Conservation (phyloP, 352 stramenopile species). For the Phytophthora palmivora region DNA sequence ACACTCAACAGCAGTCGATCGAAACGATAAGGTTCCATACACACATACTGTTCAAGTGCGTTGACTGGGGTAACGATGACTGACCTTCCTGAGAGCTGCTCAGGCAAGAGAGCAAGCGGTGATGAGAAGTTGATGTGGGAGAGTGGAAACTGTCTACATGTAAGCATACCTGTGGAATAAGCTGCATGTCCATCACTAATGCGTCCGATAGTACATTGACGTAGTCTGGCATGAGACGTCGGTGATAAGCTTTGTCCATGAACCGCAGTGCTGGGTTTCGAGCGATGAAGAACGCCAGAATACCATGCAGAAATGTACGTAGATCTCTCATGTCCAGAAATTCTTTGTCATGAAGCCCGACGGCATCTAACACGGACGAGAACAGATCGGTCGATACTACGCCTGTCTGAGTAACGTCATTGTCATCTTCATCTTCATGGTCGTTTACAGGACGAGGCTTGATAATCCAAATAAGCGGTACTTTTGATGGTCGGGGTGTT, state of each 20-base stretch:
- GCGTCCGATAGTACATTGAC: conserved; percentile 50
- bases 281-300: conserved; percentile 64
- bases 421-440: conserved; percentile 11
- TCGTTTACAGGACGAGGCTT: conserved; percentile 14
- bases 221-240: conserved; percentile 57
- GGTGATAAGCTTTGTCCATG: conserved; percentile 70
- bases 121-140: conserved; percentile 9
- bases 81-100: conserved; percentile 30
- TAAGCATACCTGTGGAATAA: conserved; percentile 44
- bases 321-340: conserved; percentile 56
- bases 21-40: conserved; percentile 51
- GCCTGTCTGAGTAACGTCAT: neutral
- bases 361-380: conserved; percentile 39
- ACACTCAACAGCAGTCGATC: conserved; percentile 51
- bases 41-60: conserved; percentile 68
- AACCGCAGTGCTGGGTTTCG: conserved; percentile 57
- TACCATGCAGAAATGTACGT: conserved; percentile 53
- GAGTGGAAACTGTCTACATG: neutral
- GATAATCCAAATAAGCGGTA: conserved; percentile 34
- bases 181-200: conserved; percentile 58
- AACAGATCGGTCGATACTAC: conserved; percentile 57
- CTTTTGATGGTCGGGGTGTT: conserved; percentile 29
- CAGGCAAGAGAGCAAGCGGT: conserved; percentile 2
- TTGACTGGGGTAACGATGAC: conserved; percentile 44
- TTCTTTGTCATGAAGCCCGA: conserved; percentile 49